Percentiles rank a stretch among this genome's conserved stretches.
Evolutionary conservation across 345 rosid species (phyloP).

Genomic region (Gynandropsis gynandra): DNA sequence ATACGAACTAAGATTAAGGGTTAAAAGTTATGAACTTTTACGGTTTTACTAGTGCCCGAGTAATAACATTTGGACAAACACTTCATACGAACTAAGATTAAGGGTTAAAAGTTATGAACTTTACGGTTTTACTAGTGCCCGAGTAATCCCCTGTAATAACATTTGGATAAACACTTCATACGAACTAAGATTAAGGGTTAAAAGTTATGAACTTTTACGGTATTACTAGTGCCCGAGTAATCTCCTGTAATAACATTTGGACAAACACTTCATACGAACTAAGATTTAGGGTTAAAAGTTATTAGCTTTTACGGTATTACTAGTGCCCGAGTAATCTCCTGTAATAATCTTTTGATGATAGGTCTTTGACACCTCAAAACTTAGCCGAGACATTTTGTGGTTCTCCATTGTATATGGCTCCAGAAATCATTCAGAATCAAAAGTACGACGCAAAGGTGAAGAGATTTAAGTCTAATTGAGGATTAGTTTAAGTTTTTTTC

Average conservation of each 20-base stretch:
- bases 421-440: conserved; percentile 67
- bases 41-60: background rate
- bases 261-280: no score
- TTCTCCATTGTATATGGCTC: conserved; percentile 89
- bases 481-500: background rate
- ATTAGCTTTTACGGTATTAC: background rate
- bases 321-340: background rate
- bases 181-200: background rate
- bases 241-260: background rate
- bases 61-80: no score
- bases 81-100: no score
- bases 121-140: no score
- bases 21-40: background rate
- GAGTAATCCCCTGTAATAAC: background rate
- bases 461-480: background rate
- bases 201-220: background rate
- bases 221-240: background rate
- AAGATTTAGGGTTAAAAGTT: no score
- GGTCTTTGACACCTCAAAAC: conserved; percentile 59
- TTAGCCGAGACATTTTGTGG: conserved; percentile 75
- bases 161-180: background rate
- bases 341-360: conserved; percentile 10
- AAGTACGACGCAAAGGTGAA: conserved; percentile 90
- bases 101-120: no score
- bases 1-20: background rate